These are phyloP conservation scores for Coix lacrymajobi DNA, from an alignment of 176 grass and related monocot genomes.

Conservation along the genomic window DNA sequence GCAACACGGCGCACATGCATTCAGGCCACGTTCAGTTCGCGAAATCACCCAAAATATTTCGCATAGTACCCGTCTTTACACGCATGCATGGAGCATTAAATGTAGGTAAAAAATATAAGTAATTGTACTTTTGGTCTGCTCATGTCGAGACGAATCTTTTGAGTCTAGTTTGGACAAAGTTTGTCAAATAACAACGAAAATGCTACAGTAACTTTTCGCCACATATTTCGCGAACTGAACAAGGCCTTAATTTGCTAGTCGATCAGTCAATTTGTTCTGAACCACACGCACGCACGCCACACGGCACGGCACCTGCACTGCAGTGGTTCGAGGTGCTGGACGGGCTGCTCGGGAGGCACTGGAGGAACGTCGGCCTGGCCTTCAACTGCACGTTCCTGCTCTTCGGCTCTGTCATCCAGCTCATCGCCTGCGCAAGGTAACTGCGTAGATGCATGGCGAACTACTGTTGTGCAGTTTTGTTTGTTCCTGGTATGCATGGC, in stretches of 20 bases:
- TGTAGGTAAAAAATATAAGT: no score
- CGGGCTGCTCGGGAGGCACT: constrained; percentile 89
- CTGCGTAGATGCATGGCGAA: not conserved
- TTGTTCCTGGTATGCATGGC: not conserved
- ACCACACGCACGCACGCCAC: not conserved
- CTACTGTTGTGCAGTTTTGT: not conserved
- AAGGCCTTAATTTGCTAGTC: no score
- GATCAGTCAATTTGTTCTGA: not conserved
- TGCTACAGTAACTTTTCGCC: no score
- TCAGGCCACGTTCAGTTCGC: no score
- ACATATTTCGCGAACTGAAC: no score
- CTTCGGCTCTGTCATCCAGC: constrained; percentile 99
- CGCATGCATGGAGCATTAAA: no score
- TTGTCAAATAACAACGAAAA: no score
- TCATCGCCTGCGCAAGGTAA: constrained; percentile 97
- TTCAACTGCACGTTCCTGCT: constrained; percentile 99
- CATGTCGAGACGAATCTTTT: no score
- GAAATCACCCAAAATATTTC: no score
- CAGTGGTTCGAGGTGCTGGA: constrained; percentile 99
- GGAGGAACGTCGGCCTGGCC: constrained; percentile 92
- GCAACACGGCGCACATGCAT: not conserved
- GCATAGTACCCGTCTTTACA: no score
- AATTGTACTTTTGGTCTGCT: no score
- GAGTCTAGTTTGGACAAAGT: no score
- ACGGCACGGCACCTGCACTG: not conserved